Base-by-base conservation (phyloP, 2,329 filamentous ascomycete species). In the Aspergillus tamarii region DNA sequence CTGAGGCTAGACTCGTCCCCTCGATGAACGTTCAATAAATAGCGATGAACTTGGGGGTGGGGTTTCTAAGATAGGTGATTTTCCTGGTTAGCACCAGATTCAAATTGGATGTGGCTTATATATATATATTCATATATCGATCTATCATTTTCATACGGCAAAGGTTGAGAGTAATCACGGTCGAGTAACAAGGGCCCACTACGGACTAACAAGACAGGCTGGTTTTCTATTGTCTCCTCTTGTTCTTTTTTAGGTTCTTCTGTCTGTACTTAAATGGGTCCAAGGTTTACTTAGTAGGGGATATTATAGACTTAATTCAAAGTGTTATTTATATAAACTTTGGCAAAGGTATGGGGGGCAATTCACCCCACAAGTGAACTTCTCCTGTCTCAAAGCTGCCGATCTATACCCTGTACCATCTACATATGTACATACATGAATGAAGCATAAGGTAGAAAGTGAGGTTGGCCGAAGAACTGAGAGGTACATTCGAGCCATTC, bases 1-100 rank as follows among this genome's bases (percentile, higher is more conserved):
- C 57, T 59, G 57, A 59, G 57, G 57, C 57, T 59, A 43, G 57
- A 30, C 46, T 50, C 39, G 16, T n/a, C 30, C 19, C 56, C 55
- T 26, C 10, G 46, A n/a, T 41, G 39, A n/a, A 19, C 8, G 39
- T n/a, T 41, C 26, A 26, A 26, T 26, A 26, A 26, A 26, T 26
- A 26, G 26, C 26, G 26, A 26, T 26, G 26, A 26, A 26, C 12
- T n/a, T 19, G 16, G 7, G 39, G 39, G 19, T 19, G 19, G 39
- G 39, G 39, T 19, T 19, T 41, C 39, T 41, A 9, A 9, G 8
- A 19, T n/a, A 8, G 14, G 39, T 16, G 39, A 41, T 41, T n/a
- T 41, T n/a, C 16, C 19, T 41, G 19, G 19, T 8, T 41, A n/a
- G 16, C 8, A 41, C 16, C 8, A 16, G 10, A 41, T 41, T 2